A percentile compares a stretch with the other conserved stretches of the same genome.
Evolutionary conservation across 2,329 filamentous ascomycete species (phyloP).

Genomic region (Rhynchosporium agropyri): DNA sequence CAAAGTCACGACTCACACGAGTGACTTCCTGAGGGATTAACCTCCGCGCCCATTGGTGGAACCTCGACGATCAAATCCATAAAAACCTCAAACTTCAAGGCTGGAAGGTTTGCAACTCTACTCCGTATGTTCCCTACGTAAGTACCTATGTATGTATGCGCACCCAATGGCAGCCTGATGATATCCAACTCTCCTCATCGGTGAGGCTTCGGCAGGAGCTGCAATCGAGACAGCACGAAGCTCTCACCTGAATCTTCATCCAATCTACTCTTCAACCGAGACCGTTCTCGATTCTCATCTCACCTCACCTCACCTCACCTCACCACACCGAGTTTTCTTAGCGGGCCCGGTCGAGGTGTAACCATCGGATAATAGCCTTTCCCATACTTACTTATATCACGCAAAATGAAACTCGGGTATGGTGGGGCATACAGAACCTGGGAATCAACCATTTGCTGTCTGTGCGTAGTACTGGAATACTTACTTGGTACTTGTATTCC

Average conservation of each 20-base stretch:
- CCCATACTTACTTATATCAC: background rate
- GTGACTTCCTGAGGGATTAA: background rate
- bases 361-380: constrained; percentile 3
- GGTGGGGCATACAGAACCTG: background rate
- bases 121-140: background rate
- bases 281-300: background rate
- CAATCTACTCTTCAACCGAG: too few relatives aligned
- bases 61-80: background rate
- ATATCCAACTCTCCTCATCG: constrained; percentile 5
- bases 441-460: too few relatives aligned
- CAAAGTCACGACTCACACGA: background rate
- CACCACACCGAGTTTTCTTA: constrained; percentile 7
- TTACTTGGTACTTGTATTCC: too few relatives aligned
- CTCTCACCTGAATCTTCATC: background rate
- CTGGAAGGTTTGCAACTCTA: background rate
- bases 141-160: constrained; percentile 3
- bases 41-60: background rate
- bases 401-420: background rate
- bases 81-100: constrained; percentile 3
- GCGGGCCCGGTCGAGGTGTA: background rate
- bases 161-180: constrained; percentile 13
- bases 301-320: constrained; percentile 1
- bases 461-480: too few relatives aligned
- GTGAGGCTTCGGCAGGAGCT: constrained; percentile 1
- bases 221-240: background rate